Base-by-base conservation (phyloP, 345 rosid species). In the Brassica incana region DNA sequence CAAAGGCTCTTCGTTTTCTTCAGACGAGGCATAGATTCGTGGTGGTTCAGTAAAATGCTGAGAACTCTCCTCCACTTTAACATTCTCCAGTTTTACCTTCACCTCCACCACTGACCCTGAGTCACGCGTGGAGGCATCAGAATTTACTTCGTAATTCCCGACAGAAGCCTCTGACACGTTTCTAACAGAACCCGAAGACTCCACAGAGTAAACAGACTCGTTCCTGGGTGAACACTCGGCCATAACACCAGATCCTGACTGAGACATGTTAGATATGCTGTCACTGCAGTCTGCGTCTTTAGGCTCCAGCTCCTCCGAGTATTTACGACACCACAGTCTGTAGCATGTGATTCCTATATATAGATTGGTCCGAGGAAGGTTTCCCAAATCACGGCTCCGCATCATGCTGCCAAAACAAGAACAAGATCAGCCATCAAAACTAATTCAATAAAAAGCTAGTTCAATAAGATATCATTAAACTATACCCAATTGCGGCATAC, bases 401-500 rank as follows among this genome's bases (percentile, higher is more conserved):
- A 54, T 54, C 61, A 54, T 54, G 61, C 61, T 92, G 85, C 75
- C 29, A 81, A 84, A 52, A 78, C 32, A 29, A 79, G 58, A n/a
- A 70, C 36, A 54, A 68, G 9, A 52, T 16, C 68, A 33, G 20
- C 4, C 75, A 62, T 62, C 40, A 64, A 62, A 45, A 66, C 7
- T 8, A 10, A 59, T 18, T 30, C 43, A 71, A 36, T 40, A 18
- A 52, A 52, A 18, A 52, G 4, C 16, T 30, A 50, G 33, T 32
- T 67, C 63, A 32, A 73, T 69, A 73, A 74, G 72, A 18, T 65
- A 64, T 59, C 27, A 16, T 6, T 2, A 62, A 10, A 72, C 9
- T 5, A 8, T 90, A 92, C 98, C 90, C 83, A 52, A 80, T 36
- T 52, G 84, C 86, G 86, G 85, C 85, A 50, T 72, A 82, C 67